These are phyloP conservation scores for Clavispora phyllophila DNA, from an alignment of 805 yeast species.

Conservation along the genomic window DNA sequence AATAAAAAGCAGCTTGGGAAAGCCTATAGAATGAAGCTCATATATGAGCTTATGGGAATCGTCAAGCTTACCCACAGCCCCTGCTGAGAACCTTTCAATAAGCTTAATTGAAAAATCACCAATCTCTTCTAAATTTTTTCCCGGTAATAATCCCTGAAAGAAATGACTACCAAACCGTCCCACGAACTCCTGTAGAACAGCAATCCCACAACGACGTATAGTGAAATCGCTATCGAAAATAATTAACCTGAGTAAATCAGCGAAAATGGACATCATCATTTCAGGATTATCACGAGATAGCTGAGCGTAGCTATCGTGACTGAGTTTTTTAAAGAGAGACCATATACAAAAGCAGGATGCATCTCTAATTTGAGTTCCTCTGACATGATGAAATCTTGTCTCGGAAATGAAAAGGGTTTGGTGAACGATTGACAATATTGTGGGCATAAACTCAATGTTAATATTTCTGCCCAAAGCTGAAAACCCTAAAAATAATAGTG, in stretches of 20 bases:
- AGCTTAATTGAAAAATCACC: constrained; percentile 42
- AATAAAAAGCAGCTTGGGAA: constrained; percentile 22
- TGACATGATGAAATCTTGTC: constrained; percentile 41
- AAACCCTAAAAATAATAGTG: constrained; percentile 51
- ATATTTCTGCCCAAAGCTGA: constrained; percentile 23
- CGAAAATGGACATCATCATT: constrained; percentile 19
- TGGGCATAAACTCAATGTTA: constrained; percentile 19
- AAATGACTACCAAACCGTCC: constrained; percentile 60
- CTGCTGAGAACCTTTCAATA: constrained; percentile 56
- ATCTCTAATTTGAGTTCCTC: constrained; percentile 74
- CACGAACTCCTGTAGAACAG: constrained; percentile 79
- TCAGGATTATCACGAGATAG: constrained; percentile 6
- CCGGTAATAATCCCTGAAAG: constrained; percentile 21
- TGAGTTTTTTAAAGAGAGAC: constrained; percentile 54
- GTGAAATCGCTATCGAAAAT: constrained; percentile 71
- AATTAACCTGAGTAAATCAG: constrained; percentile 45
- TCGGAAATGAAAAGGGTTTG: constrained; percentile 54
- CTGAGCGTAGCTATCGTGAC: constrained; percentile 11
- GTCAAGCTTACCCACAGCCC: constrained; percentile 18
- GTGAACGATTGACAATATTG: constrained; percentile 35
- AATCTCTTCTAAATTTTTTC: constrained; percentile 9
- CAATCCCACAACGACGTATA: constrained; percentile 76
- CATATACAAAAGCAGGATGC: constrained; percentile 82
- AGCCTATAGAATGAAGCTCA: constrained; percentile 20
- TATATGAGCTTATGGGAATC: constrained; percentile 15